Evolutionary conservation across 2,329 filamentous ascomycete species (phyloP), one percentile per base, ranked within the genome.

Genomic region (Epichloe typhina): DNA sequence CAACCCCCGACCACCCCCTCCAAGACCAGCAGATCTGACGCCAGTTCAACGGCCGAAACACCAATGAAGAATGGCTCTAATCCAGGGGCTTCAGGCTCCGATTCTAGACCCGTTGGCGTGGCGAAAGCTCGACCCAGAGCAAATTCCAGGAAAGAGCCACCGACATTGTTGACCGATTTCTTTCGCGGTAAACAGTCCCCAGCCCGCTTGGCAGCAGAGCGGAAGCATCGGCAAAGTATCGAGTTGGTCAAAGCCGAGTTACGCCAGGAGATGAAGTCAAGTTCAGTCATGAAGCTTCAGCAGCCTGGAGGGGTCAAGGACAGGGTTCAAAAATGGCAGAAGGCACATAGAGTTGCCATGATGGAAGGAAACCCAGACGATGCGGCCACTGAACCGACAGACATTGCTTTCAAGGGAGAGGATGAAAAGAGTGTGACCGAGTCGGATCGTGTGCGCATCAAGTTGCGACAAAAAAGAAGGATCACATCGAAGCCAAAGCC

Each of bases 301-400:
- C 78, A 71, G 61, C 85, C 80, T 0, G 76, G 77, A 3, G 79
- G 79, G n/a, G 85, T 94, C 46, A 79, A 79, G 55, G 84, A 87
- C 57, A 82, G 89, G 60, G 86, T 95, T 49, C 84, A 83, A 58
- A 78, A 83, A 66, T 95, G 89, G 89, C 88, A 95, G 66, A 84
- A 84, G 61, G 74, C 83, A 57, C 88, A 85, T 60, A 85, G 83
- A 36, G 76, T 77, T 5, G 83, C 82, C 26, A 76, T 84, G 66
- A 68, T 61, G 3, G 67, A 67, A 2, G 74, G 70, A 2, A 70
- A 76, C 50, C 74, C 75, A 1, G 69, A 77, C 35, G 73, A 74
- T 23, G 66, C 72, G 6, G 72, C 75, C 5, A 78, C 72, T 33
- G 78, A 80, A 56, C 76, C 82, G 3, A 77, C 78, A 33, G 80